Evolutionary conservation across 306 rosid species (phyloP), one percentile per base, ranked within the genome.

Genomic region (Acacia confusa): DNA sequence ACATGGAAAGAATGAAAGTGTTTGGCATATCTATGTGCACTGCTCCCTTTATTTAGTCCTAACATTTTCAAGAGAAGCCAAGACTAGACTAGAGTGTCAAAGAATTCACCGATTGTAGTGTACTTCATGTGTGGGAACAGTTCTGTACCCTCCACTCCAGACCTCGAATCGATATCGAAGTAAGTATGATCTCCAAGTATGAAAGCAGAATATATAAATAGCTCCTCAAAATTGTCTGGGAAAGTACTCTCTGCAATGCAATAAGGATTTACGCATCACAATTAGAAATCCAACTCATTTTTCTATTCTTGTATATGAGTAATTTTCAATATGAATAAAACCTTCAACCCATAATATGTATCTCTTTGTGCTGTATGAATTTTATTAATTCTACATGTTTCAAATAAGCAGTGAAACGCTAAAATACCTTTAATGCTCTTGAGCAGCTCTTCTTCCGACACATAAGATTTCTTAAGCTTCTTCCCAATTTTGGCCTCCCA

Each of bases 101-200:
- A 72, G 84, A 84, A 88, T 82, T 89, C 91, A 65, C 88, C 87
- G 66, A 94, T 48, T 53, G 98, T 90, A 8, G 91, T 86, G 67
- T 88, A 87, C 70, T 84, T 88, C 85, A 88, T 82, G 14, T 88
- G 83, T 36, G 97, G 96, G 76, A 89, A 91, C 43, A 92, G 86
- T 81, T 89, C 85, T 13, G 89, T 81, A 20, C 96, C 98, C 4
- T 91, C 85, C 7, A 84, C 93, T 30, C 94, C 94, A 48, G 82
- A 79, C 3, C 90, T 79, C 27, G 88, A 22, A 66, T 91, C 88
- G 0, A 92, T 87, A 24, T 88, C 90, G 20, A 91, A 94, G 88
- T 88, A 87, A 6, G 92, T 92, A 16, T 94, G 98, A 87, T 94
- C 96, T n/a, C 97, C 96, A 74, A 89, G 91, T 36, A 94, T 43